Conservation (phyloP, 2,329 filamentous ascomycete genomes). For the Talaromyces sp. region DNA sequence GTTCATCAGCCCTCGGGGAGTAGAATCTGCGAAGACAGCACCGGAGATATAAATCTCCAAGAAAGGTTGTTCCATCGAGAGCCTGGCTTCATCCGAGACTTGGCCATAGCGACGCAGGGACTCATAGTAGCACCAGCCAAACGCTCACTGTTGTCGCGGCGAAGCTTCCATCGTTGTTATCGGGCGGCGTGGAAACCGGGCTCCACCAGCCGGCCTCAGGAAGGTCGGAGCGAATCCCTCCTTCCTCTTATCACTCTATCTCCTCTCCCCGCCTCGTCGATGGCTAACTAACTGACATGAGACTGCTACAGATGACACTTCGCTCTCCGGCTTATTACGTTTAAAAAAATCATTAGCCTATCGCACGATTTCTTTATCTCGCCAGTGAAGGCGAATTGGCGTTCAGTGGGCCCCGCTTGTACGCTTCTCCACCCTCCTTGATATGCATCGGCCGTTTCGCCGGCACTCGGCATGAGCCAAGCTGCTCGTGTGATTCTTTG, state of each 20-base stretch:
- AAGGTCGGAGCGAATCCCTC: constrained; percentile 8
- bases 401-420: not conserved
- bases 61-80: not conserved
- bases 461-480: not conserved
- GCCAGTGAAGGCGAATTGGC: not conserved
- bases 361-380: not conserved
- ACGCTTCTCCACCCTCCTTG: not conserved
- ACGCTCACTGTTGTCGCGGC: not conserved
- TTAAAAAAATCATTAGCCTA: not conserved
- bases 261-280: not conserved
- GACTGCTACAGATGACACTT: too few species aligned
- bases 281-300: not conserved
- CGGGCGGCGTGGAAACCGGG: not conserved
- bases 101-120: not conserved
- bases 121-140: not conserved
- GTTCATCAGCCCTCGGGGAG: not conserved
- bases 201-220: not conserved
- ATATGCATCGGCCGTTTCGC: not conserved
- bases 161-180: not conserved
- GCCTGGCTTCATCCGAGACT: not conserved
- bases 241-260: not conserved
- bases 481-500: not conserved
- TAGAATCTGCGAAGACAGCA: not conserved
- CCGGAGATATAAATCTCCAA: not conserved
- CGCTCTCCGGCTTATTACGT: too few species aligned